Percentiles rank a stretch among this genome's conserved stretches.
These are phyloP conservation scores for Ceraceosorus guamensis DNA, from an alignment of 1,284 basidiomycete species.

Conservation along the genomic window DNA sequence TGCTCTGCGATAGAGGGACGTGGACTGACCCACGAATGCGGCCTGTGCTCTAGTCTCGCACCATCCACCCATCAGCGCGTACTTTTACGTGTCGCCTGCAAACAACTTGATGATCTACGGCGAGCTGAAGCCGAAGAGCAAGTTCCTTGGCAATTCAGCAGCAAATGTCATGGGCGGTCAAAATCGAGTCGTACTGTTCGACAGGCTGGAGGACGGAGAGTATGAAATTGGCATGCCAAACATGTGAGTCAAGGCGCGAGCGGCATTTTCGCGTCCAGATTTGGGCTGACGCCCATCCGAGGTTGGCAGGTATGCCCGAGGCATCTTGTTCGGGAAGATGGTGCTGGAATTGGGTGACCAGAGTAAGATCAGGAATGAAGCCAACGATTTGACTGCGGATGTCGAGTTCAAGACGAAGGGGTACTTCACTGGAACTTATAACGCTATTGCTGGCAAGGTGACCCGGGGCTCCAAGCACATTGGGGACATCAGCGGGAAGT, in stretches of 20 bases:
- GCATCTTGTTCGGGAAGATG: constrained; percentile 97
- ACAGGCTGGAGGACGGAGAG: constrained; percentile 38
- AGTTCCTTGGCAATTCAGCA: constrained; percentile 77
- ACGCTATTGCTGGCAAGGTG: constrained; percentile 75
- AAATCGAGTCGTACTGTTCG: constrained; percentile 54
- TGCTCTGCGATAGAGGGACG: background rate
- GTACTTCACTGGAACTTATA: constrained; percentile 95
- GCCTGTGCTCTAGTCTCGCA: constrained; percentile 62
- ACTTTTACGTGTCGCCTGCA: constrained; percentile 90
- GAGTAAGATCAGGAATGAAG: constrained; percentile 75
- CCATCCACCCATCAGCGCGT: constrained; percentile 91
- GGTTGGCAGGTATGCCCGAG: constrained; percentile 66
- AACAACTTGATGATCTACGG: constrained; percentile 74
- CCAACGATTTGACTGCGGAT: constrained; percentile 68
- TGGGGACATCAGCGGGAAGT: constrained; percentile 82
- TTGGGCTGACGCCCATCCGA: background rate
- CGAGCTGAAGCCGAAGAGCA: constrained; percentile 88
- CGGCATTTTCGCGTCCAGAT: background rate
- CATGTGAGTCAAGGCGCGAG: constrained; percentile 18
- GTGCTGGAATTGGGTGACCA: constrained; percentile 89
- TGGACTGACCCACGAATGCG: background rate
- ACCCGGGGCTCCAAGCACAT: constrained; percentile 63
- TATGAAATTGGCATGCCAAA: constrained; percentile 47
- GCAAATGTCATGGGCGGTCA: constrained; percentile 76
- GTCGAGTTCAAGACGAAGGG: constrained; percentile 98